Evolutionary conservation across 805 yeast genomes (phyloP), one percentile per base, ranked within the genome.

Genomic region (Nakazawaea pomicola): DNA sequence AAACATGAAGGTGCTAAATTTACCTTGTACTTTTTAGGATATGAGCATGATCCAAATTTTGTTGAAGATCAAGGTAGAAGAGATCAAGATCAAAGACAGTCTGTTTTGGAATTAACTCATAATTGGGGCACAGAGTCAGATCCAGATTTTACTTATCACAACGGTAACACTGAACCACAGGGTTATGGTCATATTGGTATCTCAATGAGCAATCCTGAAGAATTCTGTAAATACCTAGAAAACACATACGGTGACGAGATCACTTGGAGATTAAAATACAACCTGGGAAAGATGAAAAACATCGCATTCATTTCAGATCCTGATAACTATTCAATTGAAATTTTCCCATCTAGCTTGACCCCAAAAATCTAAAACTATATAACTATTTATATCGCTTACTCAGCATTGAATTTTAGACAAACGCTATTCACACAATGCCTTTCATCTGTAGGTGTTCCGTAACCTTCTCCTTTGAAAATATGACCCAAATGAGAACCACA

Each of bases 401-500:
- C 36, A 16, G 15, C 32, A 9, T 31, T 14, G 51, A 89, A 87
- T 56, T 81, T 85, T 61, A 93, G 65, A 42, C 88, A 77, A 19
- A 86, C 68, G 37, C 95, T 83, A 61, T 93, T 93, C 18, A 90
- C 97, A 61, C 99, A 93, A 60, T 93, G 98, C 58, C 99, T 78
- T 51, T 76, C 91, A 57, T 90, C 88, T 0, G 95, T 86, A 14
- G 96, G 96, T 2, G 81, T 87, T 4, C 62, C 55, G 68, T 75
- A 91, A 2, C 98, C 98, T 65, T 93, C 99, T 4, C 95, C 95
- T 54, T 79, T 80, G 61, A 93, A 93, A 2, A 93, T 83, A 62
- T 93, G 99, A 2, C 99, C 99, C 50, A 93, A 62, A 65, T 93
- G 99, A 2, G 96, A 95, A 33, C 88, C 96, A 60, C 99, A 93